phyloP scores from a whole-genome alignment of 257 asterid genomes.

The Penstemon newberryi region DNA sequence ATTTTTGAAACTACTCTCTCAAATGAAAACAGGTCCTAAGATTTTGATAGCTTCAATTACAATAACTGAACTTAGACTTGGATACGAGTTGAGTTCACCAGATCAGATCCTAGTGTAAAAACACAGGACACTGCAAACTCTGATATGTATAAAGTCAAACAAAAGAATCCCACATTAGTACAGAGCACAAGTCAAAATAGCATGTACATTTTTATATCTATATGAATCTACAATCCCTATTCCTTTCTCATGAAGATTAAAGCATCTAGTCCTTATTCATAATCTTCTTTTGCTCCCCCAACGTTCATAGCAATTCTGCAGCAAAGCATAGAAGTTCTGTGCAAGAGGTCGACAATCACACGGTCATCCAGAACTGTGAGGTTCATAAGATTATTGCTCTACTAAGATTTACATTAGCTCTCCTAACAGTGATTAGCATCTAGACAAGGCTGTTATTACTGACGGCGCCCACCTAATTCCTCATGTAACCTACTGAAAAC shows the following conservation, averaged over 20 bases:
- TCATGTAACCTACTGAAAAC: constrained; percentile 92
- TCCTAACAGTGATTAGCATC: constrained; percentile 41
- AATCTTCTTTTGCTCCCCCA: constrained; percentile 28
- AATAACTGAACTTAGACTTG: too few relatives aligned
- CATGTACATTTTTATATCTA: constrained; percentile 29
- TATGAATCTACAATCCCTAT: constrained; percentile 42
- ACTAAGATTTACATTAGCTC: constrained; percentile 58
- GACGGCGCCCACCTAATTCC: constrained; percentile 73
- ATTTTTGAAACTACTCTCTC: too few relatives aligned
- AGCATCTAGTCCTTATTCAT: constrained; percentile 26
- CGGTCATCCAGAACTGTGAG: constrained; percentile 23
- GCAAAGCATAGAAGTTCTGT: constrained; percentile 19
- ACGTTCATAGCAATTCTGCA: constrained; percentile 23
- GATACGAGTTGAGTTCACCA: too few relatives aligned
- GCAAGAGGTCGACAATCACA: constrained; percentile 27
- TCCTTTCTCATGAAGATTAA: constrained; percentile 34
- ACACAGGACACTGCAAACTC: neutral
- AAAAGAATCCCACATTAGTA: neutral
- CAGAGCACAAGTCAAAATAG: constrained; percentile 8
- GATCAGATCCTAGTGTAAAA: neutral
- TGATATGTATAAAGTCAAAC: neutral
- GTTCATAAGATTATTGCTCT: constrained; percentile 47
- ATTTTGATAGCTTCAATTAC: too few relatives aligned
- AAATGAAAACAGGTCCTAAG: too few relatives aligned
- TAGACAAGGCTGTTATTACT: constrained; percentile 37